A percentile compares a stretch with the other conserved stretches of the same genome.
phyloP scores from a whole-genome alignment of 2,329 filamentous ascomycete species.

The Cytospora leucostoma region DNA sequence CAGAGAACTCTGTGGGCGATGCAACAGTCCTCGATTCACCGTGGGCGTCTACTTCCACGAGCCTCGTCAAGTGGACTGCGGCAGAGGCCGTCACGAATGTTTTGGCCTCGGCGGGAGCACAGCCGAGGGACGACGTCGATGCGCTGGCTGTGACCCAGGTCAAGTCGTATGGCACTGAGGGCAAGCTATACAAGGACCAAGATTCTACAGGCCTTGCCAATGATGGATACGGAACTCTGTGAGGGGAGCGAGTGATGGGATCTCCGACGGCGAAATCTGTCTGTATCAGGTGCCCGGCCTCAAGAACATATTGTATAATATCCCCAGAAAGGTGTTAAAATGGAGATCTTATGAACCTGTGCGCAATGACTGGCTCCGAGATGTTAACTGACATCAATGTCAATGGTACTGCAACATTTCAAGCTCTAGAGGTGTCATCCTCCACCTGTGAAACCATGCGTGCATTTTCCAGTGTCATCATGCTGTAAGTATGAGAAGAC shows the following conservation, averaged over 20 bases:
- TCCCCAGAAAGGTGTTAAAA: neutral
- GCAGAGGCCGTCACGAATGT: conserved; percentile 40
- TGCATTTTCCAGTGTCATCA: too few species aligned
- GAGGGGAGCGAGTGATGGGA: neutral
- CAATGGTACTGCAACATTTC: too few species aligned
- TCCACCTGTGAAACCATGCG: too few species aligned
- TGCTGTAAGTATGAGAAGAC: too few species aligned
- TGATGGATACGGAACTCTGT: conserved; percentile 33
- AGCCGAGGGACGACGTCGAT: conserved; percentile 35
- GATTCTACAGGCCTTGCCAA: conserved; percentile 33
- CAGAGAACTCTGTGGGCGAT: conserved; percentile 25
- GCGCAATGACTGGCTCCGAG: too few species aligned
- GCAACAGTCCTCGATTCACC: conserved; percentile 26
- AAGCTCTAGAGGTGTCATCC: too few species aligned
- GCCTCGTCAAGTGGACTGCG: conserved; percentile 36
- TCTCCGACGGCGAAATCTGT: neutral
- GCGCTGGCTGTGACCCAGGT: conserved; percentile 32
- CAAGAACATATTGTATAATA: neutral
- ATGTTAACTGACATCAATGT: too few species aligned
- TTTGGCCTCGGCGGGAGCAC: conserved; percentile 41
- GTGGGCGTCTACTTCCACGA: conserved; percentile 31
- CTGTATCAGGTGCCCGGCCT: neutral
- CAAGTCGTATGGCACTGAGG: conserved; percentile 30
- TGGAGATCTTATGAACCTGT: too few species aligned
- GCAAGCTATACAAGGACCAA: conserved; percentile 32